phyloP scores from a whole-genome alignment of 2,329 filamentous ascomycete species.

The Apiospora phragmitis region DNA sequence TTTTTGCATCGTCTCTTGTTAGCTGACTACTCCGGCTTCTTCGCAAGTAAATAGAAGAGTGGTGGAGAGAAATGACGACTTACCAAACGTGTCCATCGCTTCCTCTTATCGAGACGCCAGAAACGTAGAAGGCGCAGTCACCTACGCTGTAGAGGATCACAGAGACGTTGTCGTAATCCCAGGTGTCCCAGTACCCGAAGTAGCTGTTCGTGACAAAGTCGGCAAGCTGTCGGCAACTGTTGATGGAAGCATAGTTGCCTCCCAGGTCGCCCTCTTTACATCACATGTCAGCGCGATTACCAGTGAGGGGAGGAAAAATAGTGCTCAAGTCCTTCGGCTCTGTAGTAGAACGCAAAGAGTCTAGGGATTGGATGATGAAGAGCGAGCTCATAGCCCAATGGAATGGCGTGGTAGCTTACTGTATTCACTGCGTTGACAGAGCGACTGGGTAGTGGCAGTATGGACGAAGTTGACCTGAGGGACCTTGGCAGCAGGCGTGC shows the following conservation, averaged over 20 bases:
- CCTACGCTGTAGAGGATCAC: neutral
- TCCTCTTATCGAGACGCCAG: neutral
- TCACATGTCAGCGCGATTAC: neutral
- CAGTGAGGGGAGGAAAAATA: neutral
- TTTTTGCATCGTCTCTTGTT: neutral
- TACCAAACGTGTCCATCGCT: neutral
- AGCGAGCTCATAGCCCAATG: neutral
- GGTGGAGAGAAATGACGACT: neutral
- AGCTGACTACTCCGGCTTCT: neutral
- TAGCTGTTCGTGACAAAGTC: neutral
- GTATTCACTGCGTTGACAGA: neutral
- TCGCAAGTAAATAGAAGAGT: neutral
- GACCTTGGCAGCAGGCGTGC: neutral
- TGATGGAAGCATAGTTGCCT: neutral
- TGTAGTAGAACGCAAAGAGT: neutral
- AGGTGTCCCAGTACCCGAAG: neutral
- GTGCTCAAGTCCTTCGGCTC: neutral
- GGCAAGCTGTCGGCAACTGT: neutral
- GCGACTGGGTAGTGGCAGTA: neutral
- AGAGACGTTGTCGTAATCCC: neutral
- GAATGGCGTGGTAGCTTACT: neutral
- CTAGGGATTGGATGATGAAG: neutral
- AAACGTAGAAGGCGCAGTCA: neutral
- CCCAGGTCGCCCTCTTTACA: neutral
- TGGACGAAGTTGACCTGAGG: neutral